phyloP scores from a whole-genome alignment of 2,329 filamentous ascomycete species.

The Lizonia empirigonia region DNA sequence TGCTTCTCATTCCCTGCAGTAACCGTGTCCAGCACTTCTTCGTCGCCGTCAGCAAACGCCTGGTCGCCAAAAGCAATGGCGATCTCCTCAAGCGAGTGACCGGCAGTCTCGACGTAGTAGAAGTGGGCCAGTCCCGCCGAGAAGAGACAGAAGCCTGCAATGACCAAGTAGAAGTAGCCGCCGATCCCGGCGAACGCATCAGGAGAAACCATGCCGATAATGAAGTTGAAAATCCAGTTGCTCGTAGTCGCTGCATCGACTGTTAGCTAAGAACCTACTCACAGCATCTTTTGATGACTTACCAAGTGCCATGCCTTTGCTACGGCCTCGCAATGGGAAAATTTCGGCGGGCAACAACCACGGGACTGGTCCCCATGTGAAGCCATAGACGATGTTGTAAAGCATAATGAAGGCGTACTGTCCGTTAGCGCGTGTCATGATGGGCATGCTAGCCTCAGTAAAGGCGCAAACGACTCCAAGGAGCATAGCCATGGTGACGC shows the following conservation, averaged over 20 bases:
- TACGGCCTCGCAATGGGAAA: constrained; percentile 47
- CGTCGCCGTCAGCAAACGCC: constrained; percentile 43
- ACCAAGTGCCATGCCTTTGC: constrained; percentile 49
- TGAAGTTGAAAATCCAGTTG: constrained; percentile 50
- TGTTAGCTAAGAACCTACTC: background rate
- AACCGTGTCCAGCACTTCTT: constrained; percentile 23
- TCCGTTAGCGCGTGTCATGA: constrained; percentile 43
- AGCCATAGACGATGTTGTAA: constrained; percentile 49
- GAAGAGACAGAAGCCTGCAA: constrained; percentile 51
- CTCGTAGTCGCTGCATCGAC: constrained; percentile 38
- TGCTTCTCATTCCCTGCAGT: constrained; percentile 18
- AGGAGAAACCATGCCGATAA: constrained; percentile 51
- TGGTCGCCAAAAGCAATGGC: constrained; percentile 52
- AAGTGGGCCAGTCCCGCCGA: constrained; percentile 46
- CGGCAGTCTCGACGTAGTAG: constrained; percentile 52
- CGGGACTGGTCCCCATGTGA: constrained; percentile 50
- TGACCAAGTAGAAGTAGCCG: constrained; percentile 53
- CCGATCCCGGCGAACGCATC: constrained; percentile 51
- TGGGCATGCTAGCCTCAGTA: constrained; percentile 40
- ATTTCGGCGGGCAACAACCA: constrained; percentile 48
- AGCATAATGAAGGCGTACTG: constrained; percentile 50
- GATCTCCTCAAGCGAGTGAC: constrained; percentile 48
- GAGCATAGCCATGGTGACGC: constrained; percentile 43
- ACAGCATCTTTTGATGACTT: background rate
- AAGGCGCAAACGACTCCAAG: constrained; percentile 49